phyloP scores from a whole-genome alignment of 192 early-diverging fungal genomes.

The Chytriomyces confervae region DNA sequence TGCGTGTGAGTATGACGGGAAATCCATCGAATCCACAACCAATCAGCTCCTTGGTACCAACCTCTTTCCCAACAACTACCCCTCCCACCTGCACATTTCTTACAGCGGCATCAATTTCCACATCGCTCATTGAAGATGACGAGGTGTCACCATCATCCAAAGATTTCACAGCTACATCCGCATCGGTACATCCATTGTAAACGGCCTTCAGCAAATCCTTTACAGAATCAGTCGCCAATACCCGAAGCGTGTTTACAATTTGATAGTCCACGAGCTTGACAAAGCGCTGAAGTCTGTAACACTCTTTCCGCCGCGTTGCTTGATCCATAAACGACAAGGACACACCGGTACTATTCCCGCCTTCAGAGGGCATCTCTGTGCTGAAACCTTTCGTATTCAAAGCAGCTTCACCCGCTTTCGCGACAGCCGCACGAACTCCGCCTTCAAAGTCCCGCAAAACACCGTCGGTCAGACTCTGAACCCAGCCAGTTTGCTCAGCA shows the following conservation, averaged over 20 bases:
- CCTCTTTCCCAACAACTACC: conserved; percentile 47
- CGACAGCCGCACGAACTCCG: conserved; percentile 36
- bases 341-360: neutral
- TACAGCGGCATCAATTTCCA: neutral
- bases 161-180: conserved; percentile 47
- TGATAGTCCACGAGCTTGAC: conserved; percentile 58
- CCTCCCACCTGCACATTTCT: conserved; percentile 48
- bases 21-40: conserved; percentile 50
- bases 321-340: conserved; percentile 56
- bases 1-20: conserved; percentile 39
- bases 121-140: conserved; percentile 13
- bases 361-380: conserved; percentile 24
- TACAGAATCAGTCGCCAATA: conserved; percentile 41
- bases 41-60: conserved; percentile 47
- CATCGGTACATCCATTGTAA: conserved; percentile 51
- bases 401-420: conserved; percentile 43
- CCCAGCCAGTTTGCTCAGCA: conserved; percentile 42
- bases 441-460: conserved; percentile 45
- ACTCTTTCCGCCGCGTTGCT: conserved; percentile 53
- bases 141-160: conserved; percentile 26
- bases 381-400: conserved; percentile 46
- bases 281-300: conserved; percentile 50
- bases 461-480: conserved; percentile 31
- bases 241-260: conserved; percentile 47
- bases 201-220: conserved; percentile 46